These are phyloP conservation scores for Vanrija sp. DNA, from an alignment of 1,284 basidiomycete species.

Conservation along the genomic window DNA sequence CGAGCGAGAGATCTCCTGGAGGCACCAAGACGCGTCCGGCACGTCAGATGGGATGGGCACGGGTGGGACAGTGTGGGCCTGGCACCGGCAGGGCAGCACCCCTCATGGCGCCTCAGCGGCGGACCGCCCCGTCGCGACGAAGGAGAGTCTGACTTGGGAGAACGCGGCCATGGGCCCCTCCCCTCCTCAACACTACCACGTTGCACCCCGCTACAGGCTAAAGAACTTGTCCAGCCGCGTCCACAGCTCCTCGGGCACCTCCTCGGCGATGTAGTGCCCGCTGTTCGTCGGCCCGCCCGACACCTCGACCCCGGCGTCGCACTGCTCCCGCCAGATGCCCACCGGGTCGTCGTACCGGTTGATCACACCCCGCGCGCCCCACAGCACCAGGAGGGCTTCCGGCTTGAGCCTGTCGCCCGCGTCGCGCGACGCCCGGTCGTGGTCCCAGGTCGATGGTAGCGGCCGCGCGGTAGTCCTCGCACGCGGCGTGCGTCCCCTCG, in stretches of 20 bases:
- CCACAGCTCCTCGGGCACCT: slow-evolving; percentile 32
- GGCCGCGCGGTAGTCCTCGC: slow-evolving; percentile 49
- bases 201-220: too few species aligned
- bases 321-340: slow-evolving; percentile 36
- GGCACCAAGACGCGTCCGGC: too few species aligned
- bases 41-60: too few species aligned
- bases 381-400: slow-evolving; percentile 31
- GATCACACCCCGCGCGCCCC: slow-evolving; percentile 45
- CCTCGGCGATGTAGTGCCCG: slow-evolving; percentile 50
- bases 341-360: slow-evolving; percentile 29
- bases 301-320: slow-evolving; percentile 20
- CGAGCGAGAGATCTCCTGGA: too few species aligned
- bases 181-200: too few species aligned
- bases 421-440: slow-evolving; percentile 35
- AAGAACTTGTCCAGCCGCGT: slow-evolving; percentile 20
- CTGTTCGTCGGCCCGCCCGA: slow-evolving; percentile 29
- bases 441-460: slow-evolving; percentile 42
- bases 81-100: too few species aligned
- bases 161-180: too few species aligned
- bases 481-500: slow-evolving; percentile 5
- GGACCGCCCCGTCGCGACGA: too few species aligned
- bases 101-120: too few species aligned
- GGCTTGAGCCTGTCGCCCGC: slow-evolving; percentile 32
- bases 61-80: too few species aligned
- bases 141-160: too few species aligned